Evolutionary conservation across 2,329 filamentous ascomycete species (phyloP).

Genomic region (Celoporthe dispersa): DNA sequence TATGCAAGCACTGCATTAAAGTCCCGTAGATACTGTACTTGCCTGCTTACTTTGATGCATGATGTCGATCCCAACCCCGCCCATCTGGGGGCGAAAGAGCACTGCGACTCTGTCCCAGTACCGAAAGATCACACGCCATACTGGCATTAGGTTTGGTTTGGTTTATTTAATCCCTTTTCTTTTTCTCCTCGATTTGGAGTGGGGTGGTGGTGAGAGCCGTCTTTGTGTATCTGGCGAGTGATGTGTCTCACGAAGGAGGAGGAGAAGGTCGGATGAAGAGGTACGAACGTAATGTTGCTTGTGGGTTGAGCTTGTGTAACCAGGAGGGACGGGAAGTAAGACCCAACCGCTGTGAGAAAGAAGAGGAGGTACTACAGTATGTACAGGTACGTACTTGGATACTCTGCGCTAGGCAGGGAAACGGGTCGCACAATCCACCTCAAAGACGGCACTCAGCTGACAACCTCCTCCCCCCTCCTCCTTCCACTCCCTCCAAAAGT

Average conservation of each 20-base stretch:
- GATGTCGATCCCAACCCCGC: not conserved
- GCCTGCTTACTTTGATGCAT: not conserved
- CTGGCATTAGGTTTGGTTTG: not conserved
- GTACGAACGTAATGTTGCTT: too few relatives aligned
- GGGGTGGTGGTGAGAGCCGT: not conserved
- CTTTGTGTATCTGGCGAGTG: not conserved
- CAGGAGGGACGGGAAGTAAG: not conserved
- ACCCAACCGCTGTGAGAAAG: not conserved
- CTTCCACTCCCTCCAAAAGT: too few relatives aligned
- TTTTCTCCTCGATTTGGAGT: not conserved
- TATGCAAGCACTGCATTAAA: too few relatives aligned
- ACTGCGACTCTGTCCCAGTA: not conserved
- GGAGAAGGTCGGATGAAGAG: not conserved
- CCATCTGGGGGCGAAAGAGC: not conserved
- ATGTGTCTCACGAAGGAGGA: not conserved
- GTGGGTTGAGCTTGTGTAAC: not conserved
- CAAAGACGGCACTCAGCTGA: too few relatives aligned
- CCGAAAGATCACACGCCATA: not conserved
- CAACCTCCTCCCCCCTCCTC: too few relatives aligned
- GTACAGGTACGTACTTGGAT: too few relatives aligned
- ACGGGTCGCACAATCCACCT: too few relatives aligned
- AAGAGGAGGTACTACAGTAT: too few relatives aligned
- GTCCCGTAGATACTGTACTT: not conserved
- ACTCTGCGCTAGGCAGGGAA: too few relatives aligned
- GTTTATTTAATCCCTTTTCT: not conserved